Evolutionary conservation across 2,329 filamentous ascomycete genomes (phyloP).

Genomic region (Paraconiothyrium sp.): DNA sequence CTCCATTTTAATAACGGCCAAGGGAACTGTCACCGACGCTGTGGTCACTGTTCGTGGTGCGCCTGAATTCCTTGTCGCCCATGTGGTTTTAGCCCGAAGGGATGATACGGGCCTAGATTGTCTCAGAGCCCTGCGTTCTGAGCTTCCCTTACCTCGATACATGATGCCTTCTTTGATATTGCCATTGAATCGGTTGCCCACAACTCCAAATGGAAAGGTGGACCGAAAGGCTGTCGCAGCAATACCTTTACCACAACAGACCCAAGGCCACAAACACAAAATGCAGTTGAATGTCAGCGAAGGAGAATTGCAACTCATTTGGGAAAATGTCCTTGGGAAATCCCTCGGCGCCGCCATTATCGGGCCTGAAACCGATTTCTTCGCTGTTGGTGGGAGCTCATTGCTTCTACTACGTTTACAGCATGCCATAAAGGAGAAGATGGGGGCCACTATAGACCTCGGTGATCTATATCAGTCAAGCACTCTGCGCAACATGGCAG

Average conservation of each 20-base stretch:
- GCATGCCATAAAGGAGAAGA: slow-evolving; percentile 40
- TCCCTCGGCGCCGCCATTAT: background rate
- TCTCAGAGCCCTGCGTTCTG: too few relatives aligned
- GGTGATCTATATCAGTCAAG: slow-evolving; percentile 51
- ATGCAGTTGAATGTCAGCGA: slow-evolving; percentile 8
- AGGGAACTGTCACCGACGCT: slow-evolving; percentile 35
- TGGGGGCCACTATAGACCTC: slow-evolving; percentile 46
- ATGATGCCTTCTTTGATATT: slow-evolving; percentile 23
- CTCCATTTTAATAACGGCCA: slow-evolving; percentile 37
- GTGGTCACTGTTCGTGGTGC: slow-evolving; percentile 33
- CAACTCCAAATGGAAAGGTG: slow-evolving; percentile 21
- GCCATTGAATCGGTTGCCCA: slow-evolving; percentile 19
- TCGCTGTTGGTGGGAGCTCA: slow-evolving; percentile 55
- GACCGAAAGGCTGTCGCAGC: slow-evolving; percentile 27
- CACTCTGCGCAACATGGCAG: slow-evolving; percentile 55
- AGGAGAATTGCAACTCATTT: slow-evolving; percentile 15
- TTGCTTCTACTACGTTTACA: slow-evolving; percentile 54
- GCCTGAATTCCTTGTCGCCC: slow-evolving; percentile 44
- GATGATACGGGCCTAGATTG: too few relatives aligned
- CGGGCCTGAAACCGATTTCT: slow-evolving; percentile 50
- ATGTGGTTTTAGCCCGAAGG: slow-evolving; percentile 38
- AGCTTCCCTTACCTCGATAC: slow-evolving; percentile 46
- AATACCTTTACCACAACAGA: slow-evolving; percentile 23
- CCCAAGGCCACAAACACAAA: background rate
- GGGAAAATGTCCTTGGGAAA: slow-evolving; percentile 21